Conservation (phyloP, 495 filamentous ascomycete genomes). For the Talaromyces trachyspermus region DNA sequence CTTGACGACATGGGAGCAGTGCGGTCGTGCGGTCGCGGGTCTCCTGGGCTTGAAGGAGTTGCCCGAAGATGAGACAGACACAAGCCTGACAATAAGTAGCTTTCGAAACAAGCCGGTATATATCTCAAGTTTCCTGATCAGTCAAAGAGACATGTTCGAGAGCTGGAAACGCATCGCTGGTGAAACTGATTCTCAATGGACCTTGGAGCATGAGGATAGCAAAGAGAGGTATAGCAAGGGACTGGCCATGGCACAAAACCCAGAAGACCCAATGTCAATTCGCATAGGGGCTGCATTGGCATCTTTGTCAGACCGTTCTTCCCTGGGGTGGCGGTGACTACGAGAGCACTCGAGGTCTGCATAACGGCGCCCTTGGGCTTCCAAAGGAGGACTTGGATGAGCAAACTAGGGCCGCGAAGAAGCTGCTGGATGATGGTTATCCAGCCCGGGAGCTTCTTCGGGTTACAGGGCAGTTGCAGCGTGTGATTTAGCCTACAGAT, state of each 20-base stretch:
- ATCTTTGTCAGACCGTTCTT: too few relatives aligned
- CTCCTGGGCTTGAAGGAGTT: slow-evolving; percentile 34
- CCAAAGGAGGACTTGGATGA: slow-evolving; percentile 54
- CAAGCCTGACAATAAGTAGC: slow-evolving; percentile 17
- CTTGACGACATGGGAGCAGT: slow-evolving; percentile 35
- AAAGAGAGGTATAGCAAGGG: slow-evolving; percentile 38
- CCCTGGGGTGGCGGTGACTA: slow-evolving; percentile 36
- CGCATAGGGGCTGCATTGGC: too few relatives aligned
- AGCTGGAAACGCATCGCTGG: slow-evolving; percentile 45
- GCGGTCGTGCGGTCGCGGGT: slow-evolving; percentile 35
- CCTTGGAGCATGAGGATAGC: slow-evolving; percentile 32
- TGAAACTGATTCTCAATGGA: slow-evolving; percentile 48
- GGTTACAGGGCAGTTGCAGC: too few relatives aligned
- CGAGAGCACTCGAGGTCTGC: slow-evolving; percentile 25
- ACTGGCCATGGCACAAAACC: too few relatives aligned
- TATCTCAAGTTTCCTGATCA: slow-evolving; percentile 38
- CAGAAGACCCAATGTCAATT: too few relatives aligned
- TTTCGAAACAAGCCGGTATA: slow-evolving; percentile 39
- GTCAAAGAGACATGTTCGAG: slow-evolving; percentile 47
- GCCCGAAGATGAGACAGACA: slow-evolving; percentile 38
- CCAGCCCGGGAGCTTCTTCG: too few relatives aligned
- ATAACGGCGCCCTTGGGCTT: slow-evolving; percentile 45
- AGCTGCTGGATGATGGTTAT: too few relatives aligned
- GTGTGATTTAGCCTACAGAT: too few relatives aligned
- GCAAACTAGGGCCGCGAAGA: slow-evolving; percentile 30